A percentile compares a stretch with the other conserved stretches of the same genome.
Conservation (phyloP, 345 rosid species). For the Aquilaria sinensis region DNA sequence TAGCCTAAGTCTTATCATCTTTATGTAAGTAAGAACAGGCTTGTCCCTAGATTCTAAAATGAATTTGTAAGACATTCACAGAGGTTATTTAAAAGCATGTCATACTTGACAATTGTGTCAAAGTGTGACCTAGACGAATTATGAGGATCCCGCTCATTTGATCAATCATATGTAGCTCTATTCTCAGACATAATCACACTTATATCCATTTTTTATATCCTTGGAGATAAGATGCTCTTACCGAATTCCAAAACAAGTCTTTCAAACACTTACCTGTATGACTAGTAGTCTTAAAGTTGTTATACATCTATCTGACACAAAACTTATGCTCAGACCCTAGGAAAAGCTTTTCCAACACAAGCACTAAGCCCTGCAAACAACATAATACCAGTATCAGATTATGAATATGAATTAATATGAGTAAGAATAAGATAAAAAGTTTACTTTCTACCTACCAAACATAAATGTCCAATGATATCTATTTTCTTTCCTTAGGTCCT, state of each 20-base stretch:
- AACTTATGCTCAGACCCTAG: neutral
- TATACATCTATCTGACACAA: neutral
- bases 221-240: neutral
- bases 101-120: neutral
- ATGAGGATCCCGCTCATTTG: neutral
- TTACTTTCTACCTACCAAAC: neutral
- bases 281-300: neutral
- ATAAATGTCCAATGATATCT: neutral
- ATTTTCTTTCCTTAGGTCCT: neutral
- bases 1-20: too few species aligned
- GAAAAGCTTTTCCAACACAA: neutral
- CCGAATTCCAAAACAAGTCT: neutral
- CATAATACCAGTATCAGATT: neutral
- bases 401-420: neutral
- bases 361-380: neutral
- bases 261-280: neutral
- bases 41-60: neutral
- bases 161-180: neutral
- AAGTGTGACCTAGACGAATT: neutral
- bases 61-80: neutral
- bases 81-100: neutral
- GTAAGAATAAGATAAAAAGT: neutral
- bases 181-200: neutral
- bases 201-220: neutral
- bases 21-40: neutral